A percentile compares a stretch with the other conserved stretches of the same genome.
Conservation (phyloP, 495 filamentous ascomycete genomes). For the Melanomma pulvis-pyrius region DNA sequence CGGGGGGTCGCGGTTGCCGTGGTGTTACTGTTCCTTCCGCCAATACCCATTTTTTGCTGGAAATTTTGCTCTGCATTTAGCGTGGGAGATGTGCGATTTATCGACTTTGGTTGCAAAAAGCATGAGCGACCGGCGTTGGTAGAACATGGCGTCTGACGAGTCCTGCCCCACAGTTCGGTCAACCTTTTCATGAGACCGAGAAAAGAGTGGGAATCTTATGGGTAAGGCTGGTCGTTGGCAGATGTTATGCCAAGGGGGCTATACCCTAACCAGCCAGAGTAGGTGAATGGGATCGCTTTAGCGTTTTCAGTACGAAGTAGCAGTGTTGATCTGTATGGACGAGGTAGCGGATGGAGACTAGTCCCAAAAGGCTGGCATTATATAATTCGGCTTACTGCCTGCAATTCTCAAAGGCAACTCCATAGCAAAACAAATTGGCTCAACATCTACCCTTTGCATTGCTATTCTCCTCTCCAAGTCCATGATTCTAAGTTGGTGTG, state of each 20-base stretch:
- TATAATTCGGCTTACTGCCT: background rate
- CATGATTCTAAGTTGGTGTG: no score
- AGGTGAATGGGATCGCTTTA: background rate
- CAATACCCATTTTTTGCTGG: slow-evolving; percentile 25
- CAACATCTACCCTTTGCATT: no score
- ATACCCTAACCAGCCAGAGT: background rate
- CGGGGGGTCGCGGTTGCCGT: slow-evolving; percentile 3
- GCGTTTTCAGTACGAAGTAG: background rate
- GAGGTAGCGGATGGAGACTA: background rate
- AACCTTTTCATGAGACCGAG: background rate
- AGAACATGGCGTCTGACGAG: background rate
- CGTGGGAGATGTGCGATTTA: slow-evolving; percentile 26
- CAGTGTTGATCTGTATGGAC: background rate
- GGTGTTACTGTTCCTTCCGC: slow-evolving; percentile 1
- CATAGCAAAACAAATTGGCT: background rate
- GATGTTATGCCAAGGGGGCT: background rate
- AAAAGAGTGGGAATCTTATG: background rate
- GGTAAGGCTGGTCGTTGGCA: background rate
- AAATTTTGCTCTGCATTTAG: slow-evolving; percentile 37
- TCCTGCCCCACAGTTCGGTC: background rate
- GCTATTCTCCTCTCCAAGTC: no score
- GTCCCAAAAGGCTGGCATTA: background rate
- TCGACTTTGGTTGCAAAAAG: slow-evolving; percentile 26
- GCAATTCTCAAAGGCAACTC: background rate
- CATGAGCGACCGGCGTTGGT: slow-evolving; percentile 40